phyloP scores from a whole-genome alignment of 352 stramenopile species.

The Phytophthora europaea region DNA sequence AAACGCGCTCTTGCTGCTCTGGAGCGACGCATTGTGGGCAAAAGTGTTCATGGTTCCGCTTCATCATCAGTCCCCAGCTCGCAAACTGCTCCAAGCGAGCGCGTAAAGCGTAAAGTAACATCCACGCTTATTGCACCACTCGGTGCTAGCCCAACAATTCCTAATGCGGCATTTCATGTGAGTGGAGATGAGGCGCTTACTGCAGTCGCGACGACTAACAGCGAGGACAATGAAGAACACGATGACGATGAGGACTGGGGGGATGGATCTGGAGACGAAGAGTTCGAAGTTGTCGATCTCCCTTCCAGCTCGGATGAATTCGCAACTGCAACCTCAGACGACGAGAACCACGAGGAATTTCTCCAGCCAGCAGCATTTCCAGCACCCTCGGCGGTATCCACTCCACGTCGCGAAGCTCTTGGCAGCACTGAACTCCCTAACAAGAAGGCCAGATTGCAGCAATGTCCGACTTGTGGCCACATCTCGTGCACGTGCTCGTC shows the following conservation, averaged over 20 bases:
- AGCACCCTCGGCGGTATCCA: not conserved
- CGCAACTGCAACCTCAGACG: constrained; percentile 26
- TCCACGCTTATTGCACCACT: constrained; percentile 37
- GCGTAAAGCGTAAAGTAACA: constrained; percentile 33
- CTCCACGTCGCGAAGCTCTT: constrained; percentile 2
- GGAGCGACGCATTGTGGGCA: constrained; percentile 75
- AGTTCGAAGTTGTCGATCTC: constrained; percentile 83
- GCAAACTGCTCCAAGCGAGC: constrained; percentile 3
- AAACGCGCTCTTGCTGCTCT: constrained; percentile 69
- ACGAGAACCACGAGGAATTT: constrained; percentile 23
- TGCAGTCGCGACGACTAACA: not conserved
- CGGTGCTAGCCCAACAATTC: not conserved
- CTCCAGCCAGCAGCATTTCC: not conserved
- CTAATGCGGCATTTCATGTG: constrained; percentile 4
- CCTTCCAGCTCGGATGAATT: constrained; percentile 63
- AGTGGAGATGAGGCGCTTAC: not conserved
- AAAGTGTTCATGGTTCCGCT: constrained; percentile 26
- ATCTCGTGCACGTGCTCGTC: constrained; percentile 49
- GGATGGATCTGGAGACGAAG: constrained; percentile 51
- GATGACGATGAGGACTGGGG: constrained; percentile 41
- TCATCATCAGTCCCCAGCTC: constrained; percentile 5
- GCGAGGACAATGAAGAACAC: constrained; percentile 4
- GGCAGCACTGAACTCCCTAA: constrained; percentile 35
- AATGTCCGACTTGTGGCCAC: constrained; percentile 43
- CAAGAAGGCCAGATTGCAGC: constrained; percentile 60